These are phyloP conservation scores for Pelargonium hybrid DNA, from an alignment of 441 rosid genomes.

Conservation along the genomic window DNA sequence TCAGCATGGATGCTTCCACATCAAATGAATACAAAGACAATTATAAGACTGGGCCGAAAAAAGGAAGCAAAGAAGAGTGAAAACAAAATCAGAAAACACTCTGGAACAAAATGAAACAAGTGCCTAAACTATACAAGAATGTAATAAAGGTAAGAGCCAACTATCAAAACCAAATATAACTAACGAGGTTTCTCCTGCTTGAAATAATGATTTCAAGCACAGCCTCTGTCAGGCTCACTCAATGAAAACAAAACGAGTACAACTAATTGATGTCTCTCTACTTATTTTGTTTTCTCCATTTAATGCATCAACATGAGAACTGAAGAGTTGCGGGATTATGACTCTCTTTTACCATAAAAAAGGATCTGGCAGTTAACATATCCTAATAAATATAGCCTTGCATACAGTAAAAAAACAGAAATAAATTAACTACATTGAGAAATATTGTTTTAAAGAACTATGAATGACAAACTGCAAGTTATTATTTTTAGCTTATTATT, in stretches of 20 bases:
- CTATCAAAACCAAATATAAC: neutral
- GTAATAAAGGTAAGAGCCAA: neutral
- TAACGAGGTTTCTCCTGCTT: neutral
- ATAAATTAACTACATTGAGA: neutral
- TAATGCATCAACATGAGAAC: neutral
- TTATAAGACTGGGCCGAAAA: neutral
- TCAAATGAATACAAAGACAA: slow-evolving; percentile 4
- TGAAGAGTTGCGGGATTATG: neutral
- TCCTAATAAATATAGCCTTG: neutral
- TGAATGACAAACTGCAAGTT: neutral
- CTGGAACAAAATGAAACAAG: neutral
- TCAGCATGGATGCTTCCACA: slow-evolving; percentile 40
- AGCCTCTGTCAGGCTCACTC: neutral
- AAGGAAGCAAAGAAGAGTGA: neutral
- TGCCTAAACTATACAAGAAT: neutral
- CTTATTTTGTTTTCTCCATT: neutral
- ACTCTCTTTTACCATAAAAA: neutral
- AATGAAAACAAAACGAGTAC: neutral
- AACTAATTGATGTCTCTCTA: neutral
- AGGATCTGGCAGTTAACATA: neutral
- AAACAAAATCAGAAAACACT: slow-evolving; percentile 5
- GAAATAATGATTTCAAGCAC: neutral
- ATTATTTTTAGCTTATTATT: neutral
- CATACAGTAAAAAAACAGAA: neutral
- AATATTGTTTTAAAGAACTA: neutral